These are phyloP conservation scores for Austropuccinia psidii DNA, from an alignment of 1,284 basidiomycete genomes.

Conservation along the genomic window DNA sequence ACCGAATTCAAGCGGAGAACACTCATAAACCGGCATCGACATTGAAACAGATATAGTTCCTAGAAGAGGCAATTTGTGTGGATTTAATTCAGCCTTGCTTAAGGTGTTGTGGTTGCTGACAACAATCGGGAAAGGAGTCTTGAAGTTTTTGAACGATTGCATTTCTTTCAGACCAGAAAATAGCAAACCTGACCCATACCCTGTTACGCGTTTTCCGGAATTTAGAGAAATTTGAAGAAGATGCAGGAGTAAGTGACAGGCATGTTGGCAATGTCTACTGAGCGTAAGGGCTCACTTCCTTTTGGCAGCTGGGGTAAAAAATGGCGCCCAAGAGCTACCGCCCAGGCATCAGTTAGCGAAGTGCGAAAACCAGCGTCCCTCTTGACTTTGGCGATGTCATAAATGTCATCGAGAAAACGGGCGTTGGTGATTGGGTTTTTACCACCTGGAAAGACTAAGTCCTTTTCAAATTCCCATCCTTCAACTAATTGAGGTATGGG, in stretches of 20 bases:
- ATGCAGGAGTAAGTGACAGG: too few species aligned
- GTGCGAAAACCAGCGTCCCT: neutral
- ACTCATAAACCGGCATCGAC: constrained; percentile 50
- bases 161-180: neutral
- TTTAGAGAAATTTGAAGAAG: too few species aligned
- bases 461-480: constrained; percentile 6
- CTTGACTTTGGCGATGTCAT: neutral
- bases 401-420: neutral
- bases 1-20: constrained; percentile 52
- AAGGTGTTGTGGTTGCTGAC: constrained; percentile 12
- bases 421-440: neutral
- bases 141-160: neutral
- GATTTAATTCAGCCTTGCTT: neutral
- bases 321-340: neutral
- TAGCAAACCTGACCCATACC: constrained; percentile 1
- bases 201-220: too few species aligned
- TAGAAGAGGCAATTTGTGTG: neutral
- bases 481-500: neutral
- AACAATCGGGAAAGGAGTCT: constrained; percentile 10
- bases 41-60: constrained; percentile 3
- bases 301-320: constrained; percentile 6
- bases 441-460: constrained; percentile 12
- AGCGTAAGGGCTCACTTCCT: neutral
- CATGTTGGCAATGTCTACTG: too few species aligned
- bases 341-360: constrained; percentile 22